Evolutionary conservation across 768 basidiomycete genomes (phyloP).

Genomic region (Mycena galopus): DNA sequence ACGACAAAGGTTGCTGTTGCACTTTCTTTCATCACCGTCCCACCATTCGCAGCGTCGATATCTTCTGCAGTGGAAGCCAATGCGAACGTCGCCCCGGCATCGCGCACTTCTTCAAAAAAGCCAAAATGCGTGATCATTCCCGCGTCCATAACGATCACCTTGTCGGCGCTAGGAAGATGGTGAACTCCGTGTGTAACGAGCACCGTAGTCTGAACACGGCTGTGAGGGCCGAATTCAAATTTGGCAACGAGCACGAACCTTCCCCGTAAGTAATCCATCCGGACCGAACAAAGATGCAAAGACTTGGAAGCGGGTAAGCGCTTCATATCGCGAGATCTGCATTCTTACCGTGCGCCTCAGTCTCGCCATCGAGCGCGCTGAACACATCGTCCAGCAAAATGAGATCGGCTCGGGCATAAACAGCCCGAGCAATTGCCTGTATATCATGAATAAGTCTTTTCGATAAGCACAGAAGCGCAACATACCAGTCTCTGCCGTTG

Average conservation of each 20-base stretch:
- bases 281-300: conserved; percentile 29
- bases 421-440: conserved; percentile 28
- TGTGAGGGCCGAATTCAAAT: background rate
- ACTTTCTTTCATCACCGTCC: background rate
- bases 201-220: conserved; percentile 21
- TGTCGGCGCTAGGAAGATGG: conserved; percentile 30
- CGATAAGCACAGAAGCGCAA: background rate
- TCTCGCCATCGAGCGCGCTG: conserved; percentile 29
- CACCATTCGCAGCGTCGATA: background rate
- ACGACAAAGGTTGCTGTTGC: conserved; percentile 14
- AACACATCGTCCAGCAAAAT: conserved; percentile 31
- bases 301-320: conserved; percentile 1
- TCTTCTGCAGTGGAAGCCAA: background rate
- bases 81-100: conserved; percentile 24
- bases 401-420: conserved; percentile 29
- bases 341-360: conserved; percentile 23
- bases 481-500: conserved; percentile 26
- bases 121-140: conserved; percentile 28
- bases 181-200: conserved; percentile 31
- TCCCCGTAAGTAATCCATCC: conserved; percentile 27
- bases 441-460: background rate
- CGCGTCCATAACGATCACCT: conserved; percentile 26
- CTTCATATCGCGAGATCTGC: too few species aligned
- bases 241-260: background rate
- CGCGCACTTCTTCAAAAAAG: conserved; percentile 25